Evolutionary conservation across 1,284 basidiomycete genomes (phyloP), one percentile per base, ranked within the genome.

Genomic region (Puccinia novopanici): DNA sequence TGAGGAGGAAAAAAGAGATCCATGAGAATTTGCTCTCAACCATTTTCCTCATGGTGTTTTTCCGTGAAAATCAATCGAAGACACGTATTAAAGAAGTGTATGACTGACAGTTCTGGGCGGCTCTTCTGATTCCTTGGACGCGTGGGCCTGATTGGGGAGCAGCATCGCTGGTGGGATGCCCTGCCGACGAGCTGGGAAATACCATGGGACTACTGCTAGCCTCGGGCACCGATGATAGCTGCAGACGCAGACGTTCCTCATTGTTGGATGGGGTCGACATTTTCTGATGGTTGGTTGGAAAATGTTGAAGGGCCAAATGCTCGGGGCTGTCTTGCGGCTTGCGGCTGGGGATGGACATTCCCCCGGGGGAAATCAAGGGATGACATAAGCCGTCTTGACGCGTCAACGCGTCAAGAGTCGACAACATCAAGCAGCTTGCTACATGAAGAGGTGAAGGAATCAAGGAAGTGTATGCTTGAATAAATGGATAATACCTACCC

Each of bases 131-230:
- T 42, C 55, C 72, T 42, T 50, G 72, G n/a, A 74, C 54, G n/a
- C 72, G 54, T 55, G 70, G 34, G 70, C 50, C 50, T 59, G 72
- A 42, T 24, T 30, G 75, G 15, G 59, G 74, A 17, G 63, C n/a
- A 57, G 50, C 52, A 63, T 77, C 48, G 52, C 75, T 67, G 34
- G 48, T 77, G 13, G 75, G 75, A 77, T 68, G 75, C 15, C 52
- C 75, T 5, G 63, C 65, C n/a, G 75, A 77, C 27, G 75, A 77
- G 50, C 75, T 77, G 24, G 75, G 75, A 48, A 77, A 77, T n/a
- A 68, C 52, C 75, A 77, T 54, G 15, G 75, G 75, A 54, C 75
- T 77, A 37, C 75, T 77, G 65, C 54, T 61, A 1, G 34, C n/a
- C 17, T 74, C 72, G n/a, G 72, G 55, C 15, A 61, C 72, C 34